Base-by-base conservation (phyloP, 192 early-diverging fungal species). In the Podila epicladia region DNA sequence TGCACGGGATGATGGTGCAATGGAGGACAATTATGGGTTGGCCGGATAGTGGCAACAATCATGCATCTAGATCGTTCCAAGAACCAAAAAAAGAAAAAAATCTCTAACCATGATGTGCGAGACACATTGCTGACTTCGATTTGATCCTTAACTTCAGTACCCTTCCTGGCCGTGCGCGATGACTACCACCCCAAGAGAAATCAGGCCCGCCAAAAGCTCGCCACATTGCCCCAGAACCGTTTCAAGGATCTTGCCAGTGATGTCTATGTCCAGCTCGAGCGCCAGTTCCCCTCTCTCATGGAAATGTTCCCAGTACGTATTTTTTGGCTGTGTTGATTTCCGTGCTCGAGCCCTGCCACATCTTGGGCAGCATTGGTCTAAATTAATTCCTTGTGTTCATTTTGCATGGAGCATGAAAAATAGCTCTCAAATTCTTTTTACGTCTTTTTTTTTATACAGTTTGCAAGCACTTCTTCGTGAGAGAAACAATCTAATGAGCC, bases 141-240 rank as follows among this genome's bases (percentile, higher is more conserved):
- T 45, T 60, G 31, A 31, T 45, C 20, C 15, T 48, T 17, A 67
- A 57, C 20, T 64, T 17, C 13, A 94, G 93, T 92, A 33, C 94
- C 95, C 7, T 96, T 93, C 78, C 87, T 97, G 51, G 90, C 91
- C 7, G 92, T 95, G 29, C 85, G 92, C 24, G 91, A 96, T 73
- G 93, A 95, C 58, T 98, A 94, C 78, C 97, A 99, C 83, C 95
- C 94, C 13, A 94, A 97, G 75, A 92, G 98, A 51, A 99, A 99
- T 85, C 96, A 97, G 78, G 97, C 97, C 5, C 91, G 98, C 28
- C 95, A 95, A 74, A 99, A 99, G 82, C 89, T 99, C 11, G 94
- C 97, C n/a, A 97, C 96, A 6, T 88, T 99, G 13, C 93, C 95
- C 13, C 87, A 79, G 64, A 72, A 86, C 75, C 91, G 96, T 64